Conservation (phyloP, 208 protist genomes). For the Wallacemonas rigidus region DNA sequence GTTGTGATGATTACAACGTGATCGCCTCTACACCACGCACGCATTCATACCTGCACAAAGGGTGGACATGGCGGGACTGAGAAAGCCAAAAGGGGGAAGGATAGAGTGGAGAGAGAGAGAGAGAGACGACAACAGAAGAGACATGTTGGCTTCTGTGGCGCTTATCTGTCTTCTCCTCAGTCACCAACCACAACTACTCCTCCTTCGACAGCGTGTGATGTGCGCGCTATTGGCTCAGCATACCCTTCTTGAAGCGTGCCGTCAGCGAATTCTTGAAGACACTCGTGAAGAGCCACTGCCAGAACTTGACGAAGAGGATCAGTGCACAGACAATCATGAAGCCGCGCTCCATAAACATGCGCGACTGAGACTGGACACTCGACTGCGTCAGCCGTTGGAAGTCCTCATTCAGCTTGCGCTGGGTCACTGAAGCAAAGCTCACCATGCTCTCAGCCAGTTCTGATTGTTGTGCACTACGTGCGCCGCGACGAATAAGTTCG, state of each 20-base stretch:
- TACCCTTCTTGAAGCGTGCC: conserved; percentile 59
- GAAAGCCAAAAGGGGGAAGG: not conserved
- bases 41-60: not conserved
- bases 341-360: conserved; percentile 75
- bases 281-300: conserved; percentile 68
- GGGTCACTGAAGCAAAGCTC: conserved; percentile 74
- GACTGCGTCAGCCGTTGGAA: conserved; percentile 86
- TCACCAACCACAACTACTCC: not conserved
- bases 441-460: conserved; percentile 91
- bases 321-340: conserved; percentile 48
- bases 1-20: conserved; percentile 2
- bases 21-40: not conserved
- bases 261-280: conserved; percentile 76
- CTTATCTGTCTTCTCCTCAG: no score
- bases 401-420: conserved; percentile 88
- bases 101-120: no score
- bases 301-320: conserved; percentile 82
- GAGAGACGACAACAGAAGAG: no score
- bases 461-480: conserved; percentile 86
- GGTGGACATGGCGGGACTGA: not conserved
- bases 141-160: no score
- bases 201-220: not conserved
- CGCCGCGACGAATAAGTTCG: conserved; percentile 85
- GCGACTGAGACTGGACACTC: conserved; percentile 77
- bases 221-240: conserved; percentile 40